These are phyloP conservation scores for Coleophoma cylindrospora DNA, from an alignment of 2,329 filamentous ascomycete species.

Conservation along the genomic window DNA sequence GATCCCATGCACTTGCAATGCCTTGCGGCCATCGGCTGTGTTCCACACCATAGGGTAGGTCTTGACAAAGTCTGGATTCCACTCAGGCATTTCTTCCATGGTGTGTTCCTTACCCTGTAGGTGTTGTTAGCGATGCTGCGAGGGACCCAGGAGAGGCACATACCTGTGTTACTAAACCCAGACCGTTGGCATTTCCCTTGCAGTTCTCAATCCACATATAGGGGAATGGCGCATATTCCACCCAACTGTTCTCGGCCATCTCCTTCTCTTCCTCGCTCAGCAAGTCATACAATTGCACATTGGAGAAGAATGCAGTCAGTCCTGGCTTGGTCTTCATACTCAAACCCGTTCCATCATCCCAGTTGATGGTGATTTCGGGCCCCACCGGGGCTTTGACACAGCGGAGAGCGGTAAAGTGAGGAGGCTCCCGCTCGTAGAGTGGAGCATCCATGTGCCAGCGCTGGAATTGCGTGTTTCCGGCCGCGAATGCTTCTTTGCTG, in stretches of 20 bases:
- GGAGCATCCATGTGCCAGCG: slow-evolving; percentile 44
- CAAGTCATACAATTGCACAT: slow-evolving; percentile 34
- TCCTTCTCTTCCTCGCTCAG: slow-evolving; percentile 35
- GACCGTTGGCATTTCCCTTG: slow-evolving; percentile 33
- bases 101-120: slow-evolving; percentile 31
- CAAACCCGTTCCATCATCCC: slow-evolving; percentile 36
- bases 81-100: slow-evolving; percentile 31
- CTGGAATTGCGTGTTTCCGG: slow-evolving; percentile 39
- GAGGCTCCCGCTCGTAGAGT: slow-evolving; percentile 34
- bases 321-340: slow-evolving; percentile 37
- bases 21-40: slow-evolving; percentile 36
- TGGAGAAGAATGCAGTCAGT: slow-evolving; percentile 38
- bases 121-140: background rate
- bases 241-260: slow-evolving; percentile 37
- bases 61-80: slow-evolving; percentile 30
- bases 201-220: slow-evolving; percentile 39
- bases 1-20: slow-evolving; percentile 38
- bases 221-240: slow-evolving; percentile 39
- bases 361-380: slow-evolving; percentile 31
- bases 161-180: slow-evolving; percentile 28
- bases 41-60: slow-evolving; percentile 41
- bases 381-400: slow-evolving; percentile 31
- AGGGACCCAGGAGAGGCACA: background rate
- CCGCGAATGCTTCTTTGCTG: slow-evolving; percentile 28
- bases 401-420: slow-evolving; percentile 37